Evolutionary conservation across 768 basidiomycete genomes (phyloP).

Genomic region (Dentipellis fragilis): DNA sequence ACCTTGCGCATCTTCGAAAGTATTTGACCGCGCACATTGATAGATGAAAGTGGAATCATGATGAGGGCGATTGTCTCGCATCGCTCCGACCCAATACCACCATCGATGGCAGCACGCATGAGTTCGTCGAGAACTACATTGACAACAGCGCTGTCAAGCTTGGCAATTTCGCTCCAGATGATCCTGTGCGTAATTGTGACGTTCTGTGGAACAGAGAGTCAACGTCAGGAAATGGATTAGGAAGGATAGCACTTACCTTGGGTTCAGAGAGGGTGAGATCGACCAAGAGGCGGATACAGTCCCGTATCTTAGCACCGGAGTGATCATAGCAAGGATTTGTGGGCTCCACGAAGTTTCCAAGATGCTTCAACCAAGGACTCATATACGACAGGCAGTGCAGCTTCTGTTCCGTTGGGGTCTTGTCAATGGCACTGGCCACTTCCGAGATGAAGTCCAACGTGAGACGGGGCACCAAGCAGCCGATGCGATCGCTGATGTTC

Average conservation of each 20-base stretch:
- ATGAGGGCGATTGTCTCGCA: constrained; percentile 72
- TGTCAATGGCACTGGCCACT: constrained; percentile 58
- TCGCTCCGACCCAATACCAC: constrained; percentile 63
- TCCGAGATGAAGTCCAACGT: constrained; percentile 88
- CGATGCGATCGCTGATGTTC: constrained; percentile 60
- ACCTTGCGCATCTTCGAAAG: constrained; percentile 76
- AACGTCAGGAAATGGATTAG: background rate
- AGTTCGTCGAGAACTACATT: constrained; percentile 76
- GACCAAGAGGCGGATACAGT: constrained; percentile 71
- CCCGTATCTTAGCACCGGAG: constrained; percentile 65
- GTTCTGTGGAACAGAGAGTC: constrained; percentile 30
- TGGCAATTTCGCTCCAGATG: constrained; percentile 71
- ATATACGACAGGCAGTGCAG: constrained; percentile 74
- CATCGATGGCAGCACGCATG: constrained; percentile 74
- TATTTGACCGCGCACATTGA: constrained; percentile 69
- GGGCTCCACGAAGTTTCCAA: constrained; percentile 61
- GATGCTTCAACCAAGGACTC: constrained; percentile 82
- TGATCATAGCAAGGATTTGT: constrained; percentile 58
- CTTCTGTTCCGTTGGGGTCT: constrained; percentile 38
- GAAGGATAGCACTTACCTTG: constrained; percentile 37
- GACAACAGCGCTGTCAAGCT: constrained; percentile 52
- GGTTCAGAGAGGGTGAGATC: constrained; percentile 63
- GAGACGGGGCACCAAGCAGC: constrained; percentile 67
- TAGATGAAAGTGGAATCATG: constrained; percentile 63
- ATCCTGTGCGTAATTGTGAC: constrained; percentile 56